phyloP scores from a whole-genome alignment of 495 filamentous ascomycete genomes.

The Thermothielavioides terrestris region DNA sequence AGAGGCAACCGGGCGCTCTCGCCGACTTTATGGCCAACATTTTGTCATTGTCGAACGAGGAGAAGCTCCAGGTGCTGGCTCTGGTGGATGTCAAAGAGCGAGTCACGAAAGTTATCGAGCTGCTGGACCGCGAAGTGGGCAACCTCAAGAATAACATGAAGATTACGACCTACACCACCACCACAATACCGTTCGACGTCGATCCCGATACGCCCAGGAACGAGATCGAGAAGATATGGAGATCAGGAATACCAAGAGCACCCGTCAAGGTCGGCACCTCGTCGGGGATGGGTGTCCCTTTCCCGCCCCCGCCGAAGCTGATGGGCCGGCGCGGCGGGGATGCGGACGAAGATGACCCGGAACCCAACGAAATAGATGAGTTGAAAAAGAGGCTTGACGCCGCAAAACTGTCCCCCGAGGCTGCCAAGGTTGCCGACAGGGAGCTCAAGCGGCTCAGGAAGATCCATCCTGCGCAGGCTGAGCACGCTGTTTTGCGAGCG shows the following conservation, averaged over 20 bases:
- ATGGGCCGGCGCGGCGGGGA: slow-evolving; percentile 23
- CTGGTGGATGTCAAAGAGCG: slow-evolving; percentile 68
- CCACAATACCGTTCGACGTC: slow-evolving; percentile 44
- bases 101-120: slow-evolving; percentile 67
- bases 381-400: slow-evolving; percentile 78
- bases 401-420: slow-evolving; percentile 58
- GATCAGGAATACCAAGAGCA: slow-evolving; percentile 16
- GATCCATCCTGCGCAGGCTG: slow-evolving; percentile 91
- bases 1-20: slow-evolving; percentile 77
- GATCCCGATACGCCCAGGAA: slow-evolving; percentile 40
- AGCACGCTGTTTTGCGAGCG: slow-evolving; percentile 88
- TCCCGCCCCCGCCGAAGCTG: slow-evolving; percentile 38
- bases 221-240: slow-evolving; percentile 31
- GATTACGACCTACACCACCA: slow-evolving; percentile 61
- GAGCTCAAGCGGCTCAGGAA: slow-evolving; percentile 84
- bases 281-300: slow-evolving; percentile 29
- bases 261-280: slow-evolving; percentile 20
- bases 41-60: slow-evolving; percentile 88
- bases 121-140: slow-evolving; percentile 70
- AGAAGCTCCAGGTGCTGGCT: slow-evolving; percentile 76
- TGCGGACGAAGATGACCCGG: slow-evolving; percentile 57
- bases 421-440: slow-evolving; percentile 76
- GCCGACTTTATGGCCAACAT: slow-evolving; percentile 94
- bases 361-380: slow-evolving; percentile 81
- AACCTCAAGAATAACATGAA: slow-evolving; percentile 74